phyloP scores from a whole-genome alignment of 2,329 filamentous ascomycete species.

The Fusarium udum region DNA sequence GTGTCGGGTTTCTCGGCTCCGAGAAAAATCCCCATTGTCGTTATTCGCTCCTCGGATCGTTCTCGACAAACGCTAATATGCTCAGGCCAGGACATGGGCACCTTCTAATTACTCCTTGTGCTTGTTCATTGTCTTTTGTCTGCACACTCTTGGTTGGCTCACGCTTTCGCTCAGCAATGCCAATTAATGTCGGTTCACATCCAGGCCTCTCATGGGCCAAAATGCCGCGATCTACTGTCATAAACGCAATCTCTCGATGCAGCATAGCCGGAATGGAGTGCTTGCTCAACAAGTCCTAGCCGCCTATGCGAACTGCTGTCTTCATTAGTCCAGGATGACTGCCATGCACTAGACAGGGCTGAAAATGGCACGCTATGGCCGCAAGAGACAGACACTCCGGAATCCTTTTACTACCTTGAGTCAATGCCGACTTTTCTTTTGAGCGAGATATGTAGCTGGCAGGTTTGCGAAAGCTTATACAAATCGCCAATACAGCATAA shows the following conservation, averaged over 20 bases:
- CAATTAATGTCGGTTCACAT: background rate
- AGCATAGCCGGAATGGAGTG: constrained; percentile 20
- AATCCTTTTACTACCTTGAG: background rate
- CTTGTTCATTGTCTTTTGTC: background rate
- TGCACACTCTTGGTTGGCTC: background rate
- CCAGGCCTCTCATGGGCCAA: background rate
- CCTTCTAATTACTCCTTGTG: background rate
- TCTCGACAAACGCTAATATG: constrained; percentile 1
- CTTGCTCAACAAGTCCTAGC: background rate
- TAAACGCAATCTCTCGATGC: constrained; percentile 5
- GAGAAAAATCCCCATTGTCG: constrained; percentile 10
- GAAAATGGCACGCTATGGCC: constrained; percentile 14
- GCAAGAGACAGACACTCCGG: background rate
- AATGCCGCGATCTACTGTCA: constrained; percentile 6
- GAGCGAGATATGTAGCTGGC: background rate
- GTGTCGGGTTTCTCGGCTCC: constrained; percentile 38
- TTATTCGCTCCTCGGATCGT: constrained; percentile 2
- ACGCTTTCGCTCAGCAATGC: background rate
- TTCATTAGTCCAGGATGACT: constrained; percentile 2
- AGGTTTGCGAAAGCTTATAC: background rate
- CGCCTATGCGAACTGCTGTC: constrained; percentile 9
- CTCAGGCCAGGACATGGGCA: background rate
- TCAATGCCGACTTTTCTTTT: background rate
- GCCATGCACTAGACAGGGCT: constrained; percentile 36
- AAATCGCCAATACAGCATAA: too few relatives aligned